Percentiles rank a stretch among this genome's conserved stretches.
phyloP scores from a whole-genome alignment of 73 alveolate species.

The Tetrahymena thermophila region DNA sequence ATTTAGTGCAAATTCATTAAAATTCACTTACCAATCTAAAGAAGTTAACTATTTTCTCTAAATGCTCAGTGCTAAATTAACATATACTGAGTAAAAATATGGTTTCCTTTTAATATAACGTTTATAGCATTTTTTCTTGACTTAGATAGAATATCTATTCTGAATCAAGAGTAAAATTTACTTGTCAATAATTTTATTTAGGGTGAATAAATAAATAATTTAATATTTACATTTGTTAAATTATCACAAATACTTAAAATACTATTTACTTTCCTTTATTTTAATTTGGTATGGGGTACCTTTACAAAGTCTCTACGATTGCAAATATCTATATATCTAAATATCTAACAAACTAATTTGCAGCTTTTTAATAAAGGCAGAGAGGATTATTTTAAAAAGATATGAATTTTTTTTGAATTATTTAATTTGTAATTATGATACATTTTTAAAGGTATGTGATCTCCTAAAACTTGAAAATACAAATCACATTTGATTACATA shows the following conservation, averaged over 20 bases:
- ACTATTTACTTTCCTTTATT: background rate
- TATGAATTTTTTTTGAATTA: background rate
- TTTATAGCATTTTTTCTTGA: background rate
- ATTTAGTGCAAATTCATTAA: background rate
- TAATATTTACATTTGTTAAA: background rate
- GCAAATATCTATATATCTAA: no score
- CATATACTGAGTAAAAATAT: background rate
- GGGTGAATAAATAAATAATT: background rate
- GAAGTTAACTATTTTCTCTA: background rate
- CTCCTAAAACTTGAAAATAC: background rate
- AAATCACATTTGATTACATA: background rate
- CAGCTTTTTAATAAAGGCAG: background rate
- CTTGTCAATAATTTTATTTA: background rate
- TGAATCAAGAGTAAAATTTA: background rate
- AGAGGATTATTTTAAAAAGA: background rate
- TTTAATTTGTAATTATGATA: background rate
- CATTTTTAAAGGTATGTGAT: background rate
- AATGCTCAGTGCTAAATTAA: background rate
- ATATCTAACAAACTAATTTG: background rate
- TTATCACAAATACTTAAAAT: no score
- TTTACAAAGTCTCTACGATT: background rate
- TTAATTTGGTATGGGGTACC: background rate
- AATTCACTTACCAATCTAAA: background rate
- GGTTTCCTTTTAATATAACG: background rate
- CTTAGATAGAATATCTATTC: background rate